phyloP scores from a whole-genome alignment of 306 rosid species.

The Coriaria nepalensis region DNA sequence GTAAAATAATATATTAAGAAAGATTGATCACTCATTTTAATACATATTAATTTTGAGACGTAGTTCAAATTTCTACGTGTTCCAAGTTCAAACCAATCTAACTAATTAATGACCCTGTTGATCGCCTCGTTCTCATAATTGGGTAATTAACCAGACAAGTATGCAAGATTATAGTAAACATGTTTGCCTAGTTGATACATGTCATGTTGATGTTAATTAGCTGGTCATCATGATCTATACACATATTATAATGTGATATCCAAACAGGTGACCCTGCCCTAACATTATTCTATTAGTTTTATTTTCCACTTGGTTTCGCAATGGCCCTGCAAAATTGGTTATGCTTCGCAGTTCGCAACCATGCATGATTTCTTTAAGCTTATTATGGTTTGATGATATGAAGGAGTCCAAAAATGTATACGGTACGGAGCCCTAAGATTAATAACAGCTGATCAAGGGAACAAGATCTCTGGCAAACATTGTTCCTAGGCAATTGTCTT shows the following conservation, averaged over 20 bases:
- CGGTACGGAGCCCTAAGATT: no score
- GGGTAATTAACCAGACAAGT: conserved; percentile 24
- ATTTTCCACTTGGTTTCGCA: conserved; percentile 37
- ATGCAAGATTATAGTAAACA: conserved; percentile 31
- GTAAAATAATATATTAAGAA: no score
- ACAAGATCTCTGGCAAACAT: conserved; percentile 45
- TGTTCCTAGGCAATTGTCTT: conserved; percentile 39
- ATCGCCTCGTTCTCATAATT: background rate
- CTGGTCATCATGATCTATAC: no score
- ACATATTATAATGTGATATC: conserved; percentile 28
- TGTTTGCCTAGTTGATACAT: conserved; percentile 35
- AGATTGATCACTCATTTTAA: no score
- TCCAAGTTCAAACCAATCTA: background rate
- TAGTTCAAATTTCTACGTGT: no score
- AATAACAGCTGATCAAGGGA: conserved; percentile 29
- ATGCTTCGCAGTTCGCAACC: conserved; percentile 25
- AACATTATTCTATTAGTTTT: conserved; percentile 17
- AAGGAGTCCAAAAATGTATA: no score
- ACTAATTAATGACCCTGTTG: background rate
- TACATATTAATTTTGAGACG: no score
- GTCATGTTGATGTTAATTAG: background rate
- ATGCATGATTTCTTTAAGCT: conserved; percentile 12
- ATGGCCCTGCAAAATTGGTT: conserved; percentile 46
- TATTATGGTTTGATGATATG: no score
- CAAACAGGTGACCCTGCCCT: conserved; percentile 26